phyloP scores from a whole-genome alignment of 2,329 filamentous ascomycete genomes.

The Parastagonospora avenae region DNA sequence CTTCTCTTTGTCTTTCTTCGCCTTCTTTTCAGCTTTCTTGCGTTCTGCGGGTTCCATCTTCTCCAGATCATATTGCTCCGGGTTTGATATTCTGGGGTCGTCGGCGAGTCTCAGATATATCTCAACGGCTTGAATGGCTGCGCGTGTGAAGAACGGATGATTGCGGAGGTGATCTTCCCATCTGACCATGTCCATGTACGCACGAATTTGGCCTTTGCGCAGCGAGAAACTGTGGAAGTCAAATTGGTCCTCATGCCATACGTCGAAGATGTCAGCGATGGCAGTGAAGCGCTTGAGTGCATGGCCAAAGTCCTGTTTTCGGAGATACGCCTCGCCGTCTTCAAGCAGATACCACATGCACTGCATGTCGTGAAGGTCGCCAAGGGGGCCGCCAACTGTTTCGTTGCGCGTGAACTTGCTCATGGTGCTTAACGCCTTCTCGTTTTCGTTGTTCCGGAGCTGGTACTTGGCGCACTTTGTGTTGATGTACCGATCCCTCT shows the following conservation, averaged over 20 bases:
- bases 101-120: constrained; percentile 82
- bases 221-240: constrained; percentile 98
- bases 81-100: constrained; percentile 68
- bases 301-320: constrained; percentile 80
- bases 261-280: constrained; percentile 90
- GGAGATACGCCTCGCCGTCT: constrained; percentile 86
- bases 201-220: constrained; percentile 92
- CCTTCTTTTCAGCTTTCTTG: constrained; percentile 90
- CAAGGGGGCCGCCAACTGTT: constrained; percentile 82
- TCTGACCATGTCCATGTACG: constrained; percentile 93
- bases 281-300: constrained; percentile 91
- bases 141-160: constrained; percentile 89
- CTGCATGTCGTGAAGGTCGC: constrained; percentile 96
- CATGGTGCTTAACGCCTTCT: constrained; percentile 84
- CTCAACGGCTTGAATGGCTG: constrained; percentile 79
- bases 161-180: constrained; percentile 93
- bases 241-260: constrained; percentile 98
- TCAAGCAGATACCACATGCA: constrained; percentile 97
- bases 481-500: constrained; percentile 96
- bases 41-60: constrained; percentile 65
- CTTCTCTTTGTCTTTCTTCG: constrained; percentile 73
- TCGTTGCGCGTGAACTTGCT: constrained; percentile 94
- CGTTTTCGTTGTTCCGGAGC: constrained; percentile 87
- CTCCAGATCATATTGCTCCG: constrained; percentile 63
- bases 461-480: constrained; percentile 98